Evolutionary conservation across 805 yeast genomes (phyloP).

Genomic region (Yarrowia keelungensis): DNA sequence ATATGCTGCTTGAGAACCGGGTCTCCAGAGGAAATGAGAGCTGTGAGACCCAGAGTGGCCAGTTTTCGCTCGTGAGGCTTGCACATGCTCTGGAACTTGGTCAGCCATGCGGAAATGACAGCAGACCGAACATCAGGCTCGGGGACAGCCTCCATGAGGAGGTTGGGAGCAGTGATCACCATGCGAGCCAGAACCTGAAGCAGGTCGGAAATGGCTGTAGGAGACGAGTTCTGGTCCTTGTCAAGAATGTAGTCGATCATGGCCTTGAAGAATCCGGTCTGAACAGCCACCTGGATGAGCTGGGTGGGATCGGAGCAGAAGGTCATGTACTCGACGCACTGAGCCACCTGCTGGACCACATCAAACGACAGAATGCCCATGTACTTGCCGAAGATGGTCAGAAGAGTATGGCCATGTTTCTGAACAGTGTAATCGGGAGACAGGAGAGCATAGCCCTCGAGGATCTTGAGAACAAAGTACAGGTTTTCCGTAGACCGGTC

Average conservation of each 20-base stretch:
- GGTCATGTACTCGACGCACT: slow-evolving; percentile 44
- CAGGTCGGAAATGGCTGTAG: slow-evolving; percentile 47
- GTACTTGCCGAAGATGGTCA: slow-evolving; percentile 40
- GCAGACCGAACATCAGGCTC: slow-evolving; percentile 20
- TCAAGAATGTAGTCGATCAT: slow-evolving; percentile 29
- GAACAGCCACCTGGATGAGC: slow-evolving; percentile 39
- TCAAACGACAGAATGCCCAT: slow-evolving; percentile 39
- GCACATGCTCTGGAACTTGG: slow-evolving; percentile 60
- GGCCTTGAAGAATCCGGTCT: slow-evolving; percentile 41
- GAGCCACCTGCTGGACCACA: slow-evolving; percentile 43
- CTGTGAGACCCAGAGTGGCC: slow-evolving; percentile 65
- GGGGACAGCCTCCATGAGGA: slow-evolving; percentile 42
- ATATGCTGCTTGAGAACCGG: slow-evolving; percentile 47
- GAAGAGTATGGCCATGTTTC: slow-evolving; percentile 33
- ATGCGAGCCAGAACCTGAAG: slow-evolving; percentile 44
- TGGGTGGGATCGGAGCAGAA: slow-evolving; percentile 41
- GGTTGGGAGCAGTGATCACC: slow-evolving; percentile 43
- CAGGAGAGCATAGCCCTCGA: slow-evolving; percentile 50
- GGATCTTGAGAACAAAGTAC: slow-evolving; percentile 47
- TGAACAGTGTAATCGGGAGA: slow-evolving; percentile 43
- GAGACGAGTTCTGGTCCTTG: slow-evolving; percentile 44
- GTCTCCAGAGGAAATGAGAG: slow-evolving; percentile 55
- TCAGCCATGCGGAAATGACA: slow-evolving; percentile 46
- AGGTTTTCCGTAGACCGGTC: slow-evolving; percentile 62
- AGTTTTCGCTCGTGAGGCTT: slow-evolving; percentile 79